Evolutionary conservation across 768 basidiomycete genomes (phyloP).

Genomic region (Gloeopeniophorella convolvens): DNA sequence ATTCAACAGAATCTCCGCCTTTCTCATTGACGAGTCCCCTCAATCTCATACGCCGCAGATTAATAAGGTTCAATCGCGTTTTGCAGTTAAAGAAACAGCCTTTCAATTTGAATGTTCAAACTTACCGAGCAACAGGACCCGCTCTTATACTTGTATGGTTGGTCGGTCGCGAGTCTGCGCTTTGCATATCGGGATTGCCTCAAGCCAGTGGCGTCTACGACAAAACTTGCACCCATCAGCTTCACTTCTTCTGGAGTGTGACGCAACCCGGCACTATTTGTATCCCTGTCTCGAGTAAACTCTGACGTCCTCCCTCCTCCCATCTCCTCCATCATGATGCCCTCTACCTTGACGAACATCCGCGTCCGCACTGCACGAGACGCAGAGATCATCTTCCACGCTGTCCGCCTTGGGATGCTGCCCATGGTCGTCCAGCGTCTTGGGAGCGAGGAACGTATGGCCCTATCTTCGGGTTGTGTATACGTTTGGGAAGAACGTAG

Average conservation of each 20-base stretch:
- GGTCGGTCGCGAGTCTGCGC: slow-evolving; percentile 6
- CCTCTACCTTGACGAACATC: slow-evolving; percentile 31
- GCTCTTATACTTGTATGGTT: slow-evolving; percentile 21
- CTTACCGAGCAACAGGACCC: slow-evolving; percentile 15
- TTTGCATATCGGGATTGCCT: slow-evolving; percentile 11
- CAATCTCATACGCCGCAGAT: slow-evolving; percentile 14
- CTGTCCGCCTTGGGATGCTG: slow-evolving; percentile 28
- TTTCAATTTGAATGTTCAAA: slow-evolving; percentile 20
- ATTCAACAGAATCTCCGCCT: slow-evolving; percentile 16
- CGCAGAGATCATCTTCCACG: slow-evolving; percentile 36
- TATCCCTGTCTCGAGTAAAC: slow-evolving; percentile 8
- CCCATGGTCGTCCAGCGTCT: slow-evolving; percentile 35
- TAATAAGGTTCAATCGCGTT: slow-evolving; percentile 23
- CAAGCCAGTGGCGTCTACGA: slow-evolving; percentile 13
- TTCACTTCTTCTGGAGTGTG: neutral
- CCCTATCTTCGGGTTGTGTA: slow-evolving; percentile 30
- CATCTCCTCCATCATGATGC: slow-evolving; percentile 25
- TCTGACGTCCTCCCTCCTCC: slow-evolving; percentile 8
- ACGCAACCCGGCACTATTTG: neutral
- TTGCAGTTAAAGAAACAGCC: slow-evolving; percentile 25
- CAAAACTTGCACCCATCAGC: neutral
- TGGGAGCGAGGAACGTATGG: slow-evolving; percentile 34
- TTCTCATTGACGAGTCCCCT: slow-evolving; percentile 17
- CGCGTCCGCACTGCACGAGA: slow-evolving; percentile 33
- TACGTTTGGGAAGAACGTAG: slow-evolving; percentile 37